Evolutionary conservation across 2,329 filamentous ascomycete species (phyloP).

Genomic region (Rhexocercosporidium sp.): DNA sequence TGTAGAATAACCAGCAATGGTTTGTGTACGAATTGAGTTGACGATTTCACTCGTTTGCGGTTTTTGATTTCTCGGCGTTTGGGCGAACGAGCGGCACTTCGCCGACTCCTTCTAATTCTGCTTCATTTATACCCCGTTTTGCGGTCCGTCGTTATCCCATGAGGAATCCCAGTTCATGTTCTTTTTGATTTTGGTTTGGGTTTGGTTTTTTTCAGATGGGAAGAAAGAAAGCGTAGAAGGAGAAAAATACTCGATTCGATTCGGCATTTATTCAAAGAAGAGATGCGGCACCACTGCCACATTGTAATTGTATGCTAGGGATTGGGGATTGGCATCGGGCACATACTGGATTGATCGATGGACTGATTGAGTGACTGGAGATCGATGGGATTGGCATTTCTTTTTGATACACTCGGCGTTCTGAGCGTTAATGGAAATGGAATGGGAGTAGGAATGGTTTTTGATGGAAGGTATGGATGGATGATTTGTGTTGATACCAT

Average conservation of each 20-base stretch:
- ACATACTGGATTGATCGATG: neutral
- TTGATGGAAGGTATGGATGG: neutral
- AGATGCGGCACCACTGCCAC: slow-evolving; percentile 12
- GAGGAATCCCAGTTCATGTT: slow-evolving; percentile 28
- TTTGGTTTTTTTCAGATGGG: neutral
- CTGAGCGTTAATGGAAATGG: slow-evolving; percentile 15
- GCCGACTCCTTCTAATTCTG: slow-evolving; percentile 22
- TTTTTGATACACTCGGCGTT: neutral
- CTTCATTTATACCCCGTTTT: slow-evolving; percentile 34
- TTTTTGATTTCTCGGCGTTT: slow-evolving; percentile 17
- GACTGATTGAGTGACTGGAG: neutral
- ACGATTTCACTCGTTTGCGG: neutral
- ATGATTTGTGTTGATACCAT: slow-evolving; percentile 8
- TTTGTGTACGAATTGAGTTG: slow-evolving; percentile 21
- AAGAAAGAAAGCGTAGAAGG: neutral
- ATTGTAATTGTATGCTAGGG: slow-evolving; percentile 8
- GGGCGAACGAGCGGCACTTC: neutral
- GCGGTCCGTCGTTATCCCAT: slow-evolving; percentile 18
- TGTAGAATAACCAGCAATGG: slow-evolving; percentile 8
- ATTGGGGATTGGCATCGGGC: neutral
- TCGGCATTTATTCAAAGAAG: neutral
- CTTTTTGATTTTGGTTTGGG: neutral
- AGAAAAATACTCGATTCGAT: slow-evolving; percentile 10
- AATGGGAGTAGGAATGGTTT: neutral
- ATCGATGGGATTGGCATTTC: neutral